Base-by-base conservation (phyloP, 305 asterid species). In the Fraxinus dipetala region DNA sequence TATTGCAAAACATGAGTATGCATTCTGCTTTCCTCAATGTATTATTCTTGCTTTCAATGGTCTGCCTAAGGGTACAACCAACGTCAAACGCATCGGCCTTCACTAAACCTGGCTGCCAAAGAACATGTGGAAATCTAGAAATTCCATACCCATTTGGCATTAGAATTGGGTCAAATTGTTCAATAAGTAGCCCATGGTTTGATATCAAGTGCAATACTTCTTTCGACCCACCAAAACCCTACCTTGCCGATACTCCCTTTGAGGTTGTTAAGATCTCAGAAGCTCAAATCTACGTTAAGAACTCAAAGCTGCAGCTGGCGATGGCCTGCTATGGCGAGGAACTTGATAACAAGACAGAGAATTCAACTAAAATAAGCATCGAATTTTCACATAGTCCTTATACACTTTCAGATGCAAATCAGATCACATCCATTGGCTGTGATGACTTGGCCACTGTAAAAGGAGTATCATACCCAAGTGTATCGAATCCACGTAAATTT, bases 341-440 rank as follows among this genome's bases (percentile, higher is more conserved):
- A 22, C 2, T 61, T 22, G 30, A 22, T 22, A 54, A 54, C 65
- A 54, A 54, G 26, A 54, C 26, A 8, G 5, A 1, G 70, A 7
- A 6, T 18, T 59, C 70, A n/a, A 59, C 11, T 20, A 2, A 59
- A n/a, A 59, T 22, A 61, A 20, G 4, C 4, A 6, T 61, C 72
- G 31, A 9, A 0, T 61, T 22, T 9, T 22, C 1, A 6, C 1
- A 2, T 20, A 61, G 31, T 61, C 32, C 72, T 20, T 61, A 8
- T 22, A 61, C 72, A 8, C 3, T 61, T 22, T 61, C 16, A 8
- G 32, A 22, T 61, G 72, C 72, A 22, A 61, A 61, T 61, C 72
- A 61, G 72, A 2, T 61, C 14, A 61, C 72, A 61, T 61, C 32
- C 72, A 6, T 81, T 14, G 85, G 87, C 70, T 84, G 87, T 72